phyloP scores from a whole-genome alignment of 2,329 filamentous ascomycete genomes.

The Aspergillus clavatus region DNA sequence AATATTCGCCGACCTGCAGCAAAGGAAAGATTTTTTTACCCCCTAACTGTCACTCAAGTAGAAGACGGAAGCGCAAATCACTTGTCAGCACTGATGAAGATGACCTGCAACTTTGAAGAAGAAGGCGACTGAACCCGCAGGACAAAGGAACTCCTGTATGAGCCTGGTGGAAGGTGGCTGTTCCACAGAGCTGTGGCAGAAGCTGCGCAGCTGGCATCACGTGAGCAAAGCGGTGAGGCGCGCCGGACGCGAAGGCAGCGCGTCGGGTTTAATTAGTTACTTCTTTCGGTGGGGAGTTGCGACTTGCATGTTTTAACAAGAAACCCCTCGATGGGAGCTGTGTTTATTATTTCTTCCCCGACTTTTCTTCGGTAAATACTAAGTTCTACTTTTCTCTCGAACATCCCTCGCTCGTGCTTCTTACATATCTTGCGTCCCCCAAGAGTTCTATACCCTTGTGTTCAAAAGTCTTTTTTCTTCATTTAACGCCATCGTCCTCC shows the following conservation, averaged over 20 bases:
- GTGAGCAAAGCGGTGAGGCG: slow-evolving; percentile 30
- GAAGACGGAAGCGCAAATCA: background rate
- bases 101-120: background rate
- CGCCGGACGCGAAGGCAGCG: slow-evolving; percentile 27
- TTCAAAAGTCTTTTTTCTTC: background rate
- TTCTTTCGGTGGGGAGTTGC: slow-evolving; percentile 7
- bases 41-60: background rate
- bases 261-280: slow-evolving; percentile 15
- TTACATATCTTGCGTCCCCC: background rate
- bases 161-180: slow-evolving; percentile 1
- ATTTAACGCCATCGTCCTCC: slow-evolving; percentile 8
- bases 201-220: slow-evolving; percentile 27
- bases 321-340: background rate
- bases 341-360: background rate
- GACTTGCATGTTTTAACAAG: background rate
- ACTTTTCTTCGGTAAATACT: background rate
- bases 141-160: slow-evolving; percentile 8
- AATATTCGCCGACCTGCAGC: background rate
- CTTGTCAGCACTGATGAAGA: background rate
- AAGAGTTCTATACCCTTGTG: background rate
- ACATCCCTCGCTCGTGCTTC: background rate
- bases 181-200: slow-evolving; percentile 14
- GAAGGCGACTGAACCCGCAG: slow-evolving; percentile 1
- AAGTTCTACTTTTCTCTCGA: background rate
- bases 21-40: background rate